These are phyloP conservation scores for Turritis glabra DNA, from an alignment of 345 rosid species.

Conservation along the genomic window DNA sequence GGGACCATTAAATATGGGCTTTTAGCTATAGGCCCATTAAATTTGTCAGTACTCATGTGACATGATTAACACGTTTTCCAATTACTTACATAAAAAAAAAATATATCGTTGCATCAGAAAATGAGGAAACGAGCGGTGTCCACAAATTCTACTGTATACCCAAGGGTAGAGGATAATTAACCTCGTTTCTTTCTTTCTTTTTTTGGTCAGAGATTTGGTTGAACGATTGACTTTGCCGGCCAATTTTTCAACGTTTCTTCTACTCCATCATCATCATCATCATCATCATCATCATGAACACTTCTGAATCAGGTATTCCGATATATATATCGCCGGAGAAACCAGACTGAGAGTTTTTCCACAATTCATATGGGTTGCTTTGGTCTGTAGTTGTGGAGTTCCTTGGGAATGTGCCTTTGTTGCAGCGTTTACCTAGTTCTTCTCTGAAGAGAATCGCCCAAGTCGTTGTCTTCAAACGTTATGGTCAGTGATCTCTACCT, in stretches of 20 bases:
- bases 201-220: neutral
- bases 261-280: too few relatives aligned
- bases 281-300: conserved; percentile 48
- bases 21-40: neutral
- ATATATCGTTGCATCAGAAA: neutral
- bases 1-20: conserved; percentile 16
- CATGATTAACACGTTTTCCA: conserved; percentile 3
- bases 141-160: neutral
- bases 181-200: too few relatives aligned
- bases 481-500: conserved; percentile 47
- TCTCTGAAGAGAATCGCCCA: conserved; percentile 68
- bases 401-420: conserved; percentile 67
- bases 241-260: neutral
- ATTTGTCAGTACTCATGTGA: conserved; percentile 4
- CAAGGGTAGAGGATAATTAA: neutral
- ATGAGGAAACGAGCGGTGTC: too few relatives aligned
- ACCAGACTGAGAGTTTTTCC: neutral
- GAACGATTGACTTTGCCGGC: neutral
- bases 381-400: conserved; percentile 64
- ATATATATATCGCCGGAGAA: neutral
- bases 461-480: conserved; percentile 50
- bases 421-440: conserved; percentile 68
- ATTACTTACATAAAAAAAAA: neutral
- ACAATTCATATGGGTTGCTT: neutral
- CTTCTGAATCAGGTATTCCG: conserved; percentile 48